Evolutionary conservation across 306 rosid species (phyloP), one percentile per base, ranked within the genome.

Genomic region (Malus sieversii): DNA sequence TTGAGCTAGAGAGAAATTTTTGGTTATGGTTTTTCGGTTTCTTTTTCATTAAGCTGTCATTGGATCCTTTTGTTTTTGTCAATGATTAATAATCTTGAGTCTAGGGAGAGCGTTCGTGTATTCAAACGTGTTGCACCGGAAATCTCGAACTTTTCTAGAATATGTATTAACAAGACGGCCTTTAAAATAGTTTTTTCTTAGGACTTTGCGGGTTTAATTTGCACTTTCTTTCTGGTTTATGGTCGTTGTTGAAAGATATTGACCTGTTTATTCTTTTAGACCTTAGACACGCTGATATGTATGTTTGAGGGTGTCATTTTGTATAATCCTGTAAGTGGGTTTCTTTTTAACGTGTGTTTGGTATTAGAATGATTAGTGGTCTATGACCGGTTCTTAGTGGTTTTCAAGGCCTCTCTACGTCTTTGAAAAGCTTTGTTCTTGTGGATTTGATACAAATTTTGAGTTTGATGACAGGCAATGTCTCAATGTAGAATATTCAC

Each of bases 21-120:
- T 82, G 51, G 74, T 83, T 75, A n/a, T 75, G 52, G 32, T 77
- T 51, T 13, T 70, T 69, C 18, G 35, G 62, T 12, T 73, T 71
- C 20, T 58, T 33, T 66, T 69, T 25, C 33, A 51, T 60, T 30
- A 40, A 35, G 11, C 25, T 10, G 15, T 20, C 51, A 4, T 19
- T 66, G 23, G 70, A 66, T 48, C 70, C 27, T 19, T 66, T 35
- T 20, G 16, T 66, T 35, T 20, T 35, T 48, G n/a, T 66, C 29
- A 66, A 19, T 35, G 16, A 66, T 66, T 9, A 3, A 66, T 33
- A 66, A 22, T 48, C 29, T 35, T 20, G 70, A 66, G 48, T 66
- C 70, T 20, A 19, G 40, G 46, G 10, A 19, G 25, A 4, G 15
- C 48, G 4, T 22, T 66, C 48, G 9, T 35, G 48, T 35, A 19